Evolutionary conservation across 129 eudicot species (phyloP), one percentile per base, ranked within the genome.

Genomic region (Tagetes patula): DNA sequence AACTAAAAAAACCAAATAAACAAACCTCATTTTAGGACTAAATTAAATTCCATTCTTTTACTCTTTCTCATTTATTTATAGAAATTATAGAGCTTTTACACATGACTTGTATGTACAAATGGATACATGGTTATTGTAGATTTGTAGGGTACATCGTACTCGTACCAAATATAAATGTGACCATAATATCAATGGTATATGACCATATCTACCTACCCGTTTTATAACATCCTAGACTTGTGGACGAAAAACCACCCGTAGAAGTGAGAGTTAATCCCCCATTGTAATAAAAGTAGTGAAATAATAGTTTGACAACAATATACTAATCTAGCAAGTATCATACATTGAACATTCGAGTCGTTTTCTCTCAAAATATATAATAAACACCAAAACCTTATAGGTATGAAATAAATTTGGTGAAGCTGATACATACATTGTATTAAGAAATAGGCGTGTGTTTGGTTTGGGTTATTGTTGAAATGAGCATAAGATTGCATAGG

Each of bases 401-500:
- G 67, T 42, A 37, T 8, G 54, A 66, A 53, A 41, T 75, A 38
- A 30, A 50, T 40, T 8, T 75, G 74, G 46, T 55, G 67, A 45
- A 38, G 42, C 20, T 60, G 14, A 40, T 1, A 0, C 6, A 55
- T 40, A 75, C 71, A 74, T 62, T 64, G 65, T 37, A 65, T 50
- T 10, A 47, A 47, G 52, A 2, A 47, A 47, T 10, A n/a, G 13
- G 52, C n/a, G 68, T 60, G 38, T 61, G 64, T 20, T 39, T 49
- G 8, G 66, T 67, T 41, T 77, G 70, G 63, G 3, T 4, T 52
- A 20, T 38, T 12, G 54, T 31, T 78, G 82, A 78, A 78, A 78
- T 71, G 55, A 71, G 66, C 77, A 78, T 71, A 78, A 78, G 77
- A 78, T 78, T 54, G 70, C 68, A 71, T 78, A 50, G 82, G 77